A percentile compares a stretch with the other conserved stretches of the same genome.
Evolutionary conservation across 2,329 filamentous ascomycete genomes (phyloP).

Genomic region (Colletotrichum sp.): DNA sequence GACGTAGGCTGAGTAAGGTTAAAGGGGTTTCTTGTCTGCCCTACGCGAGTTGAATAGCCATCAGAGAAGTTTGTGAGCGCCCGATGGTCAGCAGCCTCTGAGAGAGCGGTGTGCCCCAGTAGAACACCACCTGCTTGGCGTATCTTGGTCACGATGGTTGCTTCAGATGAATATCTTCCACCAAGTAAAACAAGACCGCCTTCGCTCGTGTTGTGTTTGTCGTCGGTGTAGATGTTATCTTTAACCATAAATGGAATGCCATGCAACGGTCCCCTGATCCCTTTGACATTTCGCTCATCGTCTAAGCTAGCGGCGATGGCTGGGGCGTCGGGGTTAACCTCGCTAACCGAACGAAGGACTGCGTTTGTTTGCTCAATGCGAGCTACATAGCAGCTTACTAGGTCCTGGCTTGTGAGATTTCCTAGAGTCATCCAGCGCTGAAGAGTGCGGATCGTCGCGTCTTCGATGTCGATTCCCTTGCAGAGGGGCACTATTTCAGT

Average conservation of each 20-base stretch:
- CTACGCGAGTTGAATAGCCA: conserved; percentile 4
- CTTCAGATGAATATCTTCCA: neutral
- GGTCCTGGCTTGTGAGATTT: neutral
- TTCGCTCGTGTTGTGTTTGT: neutral
- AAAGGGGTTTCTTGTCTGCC: conserved; percentile 13
- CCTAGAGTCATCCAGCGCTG: neutral
- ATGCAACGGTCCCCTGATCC: neutral
- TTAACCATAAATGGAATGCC: neutral
- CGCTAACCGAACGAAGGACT: neutral
- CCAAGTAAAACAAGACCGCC: neutral
- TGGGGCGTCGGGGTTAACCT: neutral
- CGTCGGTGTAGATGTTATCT: neutral
- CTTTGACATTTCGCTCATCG: neutral
- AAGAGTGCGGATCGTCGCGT: neutral
- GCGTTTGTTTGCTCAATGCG: neutral
- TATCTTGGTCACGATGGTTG: neutral
- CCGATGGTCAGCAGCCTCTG: neutral
- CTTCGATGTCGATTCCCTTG: neutral
- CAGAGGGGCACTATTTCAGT: neutral
- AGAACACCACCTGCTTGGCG: neutral
- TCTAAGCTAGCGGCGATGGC: neutral
- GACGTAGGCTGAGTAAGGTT: conserved; percentile 11
- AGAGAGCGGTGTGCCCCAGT: neutral
- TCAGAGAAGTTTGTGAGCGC: neutral
- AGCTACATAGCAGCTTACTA: neutral